Evolutionary conservation across 2,329 filamentous ascomycete genomes (phyloP).

Genomic region (Leptodontidium sp.): DNA sequence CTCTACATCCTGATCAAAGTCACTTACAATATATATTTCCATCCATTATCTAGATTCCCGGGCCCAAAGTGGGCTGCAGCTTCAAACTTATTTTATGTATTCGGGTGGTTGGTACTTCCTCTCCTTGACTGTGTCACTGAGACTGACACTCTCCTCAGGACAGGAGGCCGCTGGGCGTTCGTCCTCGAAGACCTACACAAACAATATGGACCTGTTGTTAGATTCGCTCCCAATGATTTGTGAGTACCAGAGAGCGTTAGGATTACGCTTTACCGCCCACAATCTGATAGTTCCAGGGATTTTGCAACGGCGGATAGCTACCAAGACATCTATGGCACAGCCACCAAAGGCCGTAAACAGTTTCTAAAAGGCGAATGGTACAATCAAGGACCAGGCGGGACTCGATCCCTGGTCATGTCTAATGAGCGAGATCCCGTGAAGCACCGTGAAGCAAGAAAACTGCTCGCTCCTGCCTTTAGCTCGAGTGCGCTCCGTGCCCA

Average conservation of each 20-base stretch:
- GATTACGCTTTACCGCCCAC: background rate
- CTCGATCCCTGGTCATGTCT: conserved; percentile 1
- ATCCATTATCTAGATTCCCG: background rate
- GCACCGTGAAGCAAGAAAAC: background rate
- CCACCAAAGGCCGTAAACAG: conserved; percentile 6
- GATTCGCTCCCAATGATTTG: conserved; percentile 6
- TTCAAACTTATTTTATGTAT: conserved; percentile 9
- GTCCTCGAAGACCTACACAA: background rate
- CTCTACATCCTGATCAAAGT: background rate
- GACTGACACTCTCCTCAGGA: background rate
- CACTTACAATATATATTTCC: background rate
- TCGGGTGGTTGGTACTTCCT: background rate
- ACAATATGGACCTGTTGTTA: conserved; percentile 6
- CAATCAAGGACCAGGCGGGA: background rate
- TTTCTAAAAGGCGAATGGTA: conserved; percentile 6
- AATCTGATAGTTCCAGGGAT: background rate
- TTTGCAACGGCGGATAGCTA: background rate
- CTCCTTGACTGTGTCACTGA: background rate
- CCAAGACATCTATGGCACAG: conserved; percentile 6
- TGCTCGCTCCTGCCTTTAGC: conserved; percentile 2
- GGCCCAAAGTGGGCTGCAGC: conserved; percentile 3
- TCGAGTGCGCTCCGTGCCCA: conserved; percentile 1
- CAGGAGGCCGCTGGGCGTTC: conserved; percentile 6
- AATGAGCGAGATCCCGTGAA: background rate
- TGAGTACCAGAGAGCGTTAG: background rate